Base-by-base conservation (phyloP, 2,329 filamentous ascomycete species). In the Venturia nashicola region DNA sequence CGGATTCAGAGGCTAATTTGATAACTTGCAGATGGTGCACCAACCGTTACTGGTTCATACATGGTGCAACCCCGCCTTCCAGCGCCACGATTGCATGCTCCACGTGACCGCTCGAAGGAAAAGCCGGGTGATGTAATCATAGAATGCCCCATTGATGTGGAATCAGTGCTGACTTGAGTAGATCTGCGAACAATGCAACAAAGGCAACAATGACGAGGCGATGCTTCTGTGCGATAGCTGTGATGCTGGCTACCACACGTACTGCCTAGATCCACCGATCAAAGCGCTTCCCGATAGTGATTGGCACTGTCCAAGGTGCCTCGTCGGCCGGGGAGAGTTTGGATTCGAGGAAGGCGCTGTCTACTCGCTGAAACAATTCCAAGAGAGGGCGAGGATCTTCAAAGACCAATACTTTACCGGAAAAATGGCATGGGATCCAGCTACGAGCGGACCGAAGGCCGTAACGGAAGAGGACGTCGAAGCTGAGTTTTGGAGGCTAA, bases 401-500 rank as follows among this genome's bases (percentile, higher is more conserved):
- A 97, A 97, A 75, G 89, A 95, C 70, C 86, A 85, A 32, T 96
- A 99, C 71, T 99, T 99, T 71, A 87, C 91, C 66, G 87, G 88
- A 70, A 94, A 92, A 75, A 90, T 92, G 86, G 89, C 89, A 0
- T 92, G 88, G 69, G 93, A 97, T 70, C 87, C 91, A 0, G 83
- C 92, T 39, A 83, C 90, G 34, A 93, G 96, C 68, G 89, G 86
- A 39, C 86, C 89, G 67, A 84, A 87, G 48, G 88, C 89, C 0
- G 89, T 96, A 39, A 92, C 90, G 0, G 94, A 99, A 73, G 92
- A 97, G 67, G 94, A 97, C 68, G 90, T 99, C 4, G 94, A 99
- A 76, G 86, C 86, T 23, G 94, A 99, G 72, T 99, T 99, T 74
- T 99, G 94, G 94, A 85, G 91, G 69, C 82, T 97, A 9, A 94